These are phyloP conservation scores for Aspergillus amoenus DNA, from an alignment of 2,329 filamentous ascomycete species.

Conservation along the genomic window DNA sequence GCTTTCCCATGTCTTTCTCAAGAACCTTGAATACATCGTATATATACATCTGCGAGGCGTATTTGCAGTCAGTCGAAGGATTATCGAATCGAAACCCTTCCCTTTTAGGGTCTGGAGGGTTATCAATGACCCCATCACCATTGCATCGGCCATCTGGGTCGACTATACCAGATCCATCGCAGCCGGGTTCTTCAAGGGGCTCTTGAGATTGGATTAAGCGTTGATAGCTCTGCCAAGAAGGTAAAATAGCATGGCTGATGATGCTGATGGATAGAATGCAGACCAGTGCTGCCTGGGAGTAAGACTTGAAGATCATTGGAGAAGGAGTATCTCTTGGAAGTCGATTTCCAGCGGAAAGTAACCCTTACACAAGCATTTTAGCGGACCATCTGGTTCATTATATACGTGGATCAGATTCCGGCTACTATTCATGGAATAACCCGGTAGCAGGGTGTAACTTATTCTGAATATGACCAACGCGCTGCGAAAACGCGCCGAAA, in stretches of 20 bases:
- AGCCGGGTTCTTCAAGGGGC: slow-evolving; percentile 20
- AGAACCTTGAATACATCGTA: slow-evolving; percentile 34
- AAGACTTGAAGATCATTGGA: slow-evolving; percentile 15
- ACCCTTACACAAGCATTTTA: not conserved
- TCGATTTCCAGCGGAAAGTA: not conserved
- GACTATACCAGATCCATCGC: slow-evolving; percentile 28
- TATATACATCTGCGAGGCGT: slow-evolving; percentile 32
- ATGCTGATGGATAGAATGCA: slow-evolving; percentile 10
- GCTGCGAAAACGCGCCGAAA: not conserved
- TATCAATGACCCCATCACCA: slow-evolving; percentile 27
- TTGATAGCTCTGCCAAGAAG: slow-evolving; percentile 1
- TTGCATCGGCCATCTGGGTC: slow-evolving; percentile 27
- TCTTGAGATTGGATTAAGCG: slow-evolving; percentile 7
- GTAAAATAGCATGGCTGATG: slow-evolving; percentile 8
- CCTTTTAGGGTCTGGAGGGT: slow-evolving; percentile 16
- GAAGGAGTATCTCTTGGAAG: not conserved
- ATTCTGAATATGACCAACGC: not conserved
- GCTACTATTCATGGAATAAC: not conserved
- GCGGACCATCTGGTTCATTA: not conserved
- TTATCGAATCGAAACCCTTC: slow-evolving; percentile 35
- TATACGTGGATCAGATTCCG: not conserved
- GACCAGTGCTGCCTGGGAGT: slow-evolving; percentile 15
- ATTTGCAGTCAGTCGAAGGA: slow-evolving; percentile 31
- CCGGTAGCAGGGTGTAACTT: not conserved
- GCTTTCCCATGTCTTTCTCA: slow-evolving; percentile 31